Evolutionary conservation across 2,329 filamentous ascomycete genomes (phyloP).

Genomic region (Aspergillus neotritici): DNA sequence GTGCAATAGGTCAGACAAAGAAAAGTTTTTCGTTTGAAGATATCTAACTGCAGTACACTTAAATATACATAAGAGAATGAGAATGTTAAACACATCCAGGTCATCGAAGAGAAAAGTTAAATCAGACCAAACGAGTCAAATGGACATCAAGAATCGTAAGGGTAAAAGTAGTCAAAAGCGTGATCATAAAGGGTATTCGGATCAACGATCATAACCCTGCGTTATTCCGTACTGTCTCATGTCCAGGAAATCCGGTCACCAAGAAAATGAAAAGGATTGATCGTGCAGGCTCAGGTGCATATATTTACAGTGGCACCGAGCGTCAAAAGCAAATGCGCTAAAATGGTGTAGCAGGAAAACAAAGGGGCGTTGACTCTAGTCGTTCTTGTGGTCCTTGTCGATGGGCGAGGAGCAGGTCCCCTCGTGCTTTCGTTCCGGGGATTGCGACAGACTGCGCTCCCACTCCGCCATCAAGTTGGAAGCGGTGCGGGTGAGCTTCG

Average conservation of each 20-base stretch:
- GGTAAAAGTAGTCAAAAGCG: not conserved
- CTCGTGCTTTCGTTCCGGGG: conserved; percentile 26
- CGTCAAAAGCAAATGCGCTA: conserved; percentile 1
- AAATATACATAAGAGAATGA: not conserved
- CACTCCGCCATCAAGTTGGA: conserved; percentile 83
- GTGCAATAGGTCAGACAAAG: too few relatives aligned
- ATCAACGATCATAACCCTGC: conserved; percentile 29
- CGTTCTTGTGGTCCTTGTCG: conserved; percentile 28
- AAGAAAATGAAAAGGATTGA: conserved; percentile 8
- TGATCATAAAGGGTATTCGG: conserved; percentile 22
- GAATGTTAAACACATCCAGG: not conserved
- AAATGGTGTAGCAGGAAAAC: not conserved
- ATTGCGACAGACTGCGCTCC: conserved; percentile 69
- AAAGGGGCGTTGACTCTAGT: conserved; percentile 15
- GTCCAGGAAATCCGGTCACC: conserved; percentile 7
- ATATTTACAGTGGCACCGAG: conserved; percentile 16
- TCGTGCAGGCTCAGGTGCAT: conserved; percentile 11
- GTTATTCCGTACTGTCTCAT: conserved; percentile 23
- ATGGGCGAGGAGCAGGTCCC: conserved; percentile 14
- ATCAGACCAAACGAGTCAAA: conserved; percentile 1
- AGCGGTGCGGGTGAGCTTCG: conserved; percentile 75
- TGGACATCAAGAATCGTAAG: conserved; percentile 4
- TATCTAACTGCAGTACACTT: too few relatives aligned
- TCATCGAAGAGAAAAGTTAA: conserved; percentile 2
- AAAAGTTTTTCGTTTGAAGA: too few relatives aligned